Base-by-base conservation (phyloP, 768 basidiomycete genomes). In the Nidula microcarpa region DNA sequence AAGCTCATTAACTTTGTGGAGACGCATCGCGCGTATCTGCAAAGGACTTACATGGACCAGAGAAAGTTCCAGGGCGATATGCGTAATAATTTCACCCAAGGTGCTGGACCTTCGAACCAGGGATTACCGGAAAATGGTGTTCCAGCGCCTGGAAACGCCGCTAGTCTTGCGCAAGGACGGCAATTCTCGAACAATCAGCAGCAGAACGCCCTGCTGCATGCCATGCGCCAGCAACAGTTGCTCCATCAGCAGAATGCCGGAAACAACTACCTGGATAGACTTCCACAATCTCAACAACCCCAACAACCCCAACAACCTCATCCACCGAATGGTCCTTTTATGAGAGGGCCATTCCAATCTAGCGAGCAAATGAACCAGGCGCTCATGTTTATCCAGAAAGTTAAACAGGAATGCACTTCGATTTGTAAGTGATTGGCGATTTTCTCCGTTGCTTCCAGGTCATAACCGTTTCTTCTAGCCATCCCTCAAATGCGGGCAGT, bases 1-100 rank as follows among this genome's bases (percentile, higher is more conserved):
- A 57, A 71, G 46, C 65, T 81, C 51, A 84, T 91, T 46, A 54
- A 67, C 33, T 73, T 81, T 53, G 79, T 89, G 36, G 88, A 90
- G 59, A 57, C 58, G 3, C 63, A 86, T 58, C 81, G 87, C 52
- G 52, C 71, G n/a, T 61, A 65, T 33, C 58, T 82, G 35, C 78
- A 81, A 60, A 68, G 74, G 47, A 63, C 65, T 18, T 57, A 60
- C 2, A 63, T 69, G 46, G 78, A 78, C 32, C 70, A 74, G 54
- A 66, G 63, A 17, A 56, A 55, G 18, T 77, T 79, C 44, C 14
- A 14, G 13, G 10, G 18, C 23, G 13, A 30, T 10, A 46, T 46
- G 10, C 57, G 62, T 67, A 58, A 54, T 68, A 23, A 23, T 23
- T 23, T 23, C 3, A 23, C 23, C 23, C 55, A 49, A 54, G 52